Percentiles rank a stretch among this genome's conserved stretches.
phyloP scores from a whole-genome alignment of 176 grass and related monocot species.

The Aegilops speltoides region DNA sequence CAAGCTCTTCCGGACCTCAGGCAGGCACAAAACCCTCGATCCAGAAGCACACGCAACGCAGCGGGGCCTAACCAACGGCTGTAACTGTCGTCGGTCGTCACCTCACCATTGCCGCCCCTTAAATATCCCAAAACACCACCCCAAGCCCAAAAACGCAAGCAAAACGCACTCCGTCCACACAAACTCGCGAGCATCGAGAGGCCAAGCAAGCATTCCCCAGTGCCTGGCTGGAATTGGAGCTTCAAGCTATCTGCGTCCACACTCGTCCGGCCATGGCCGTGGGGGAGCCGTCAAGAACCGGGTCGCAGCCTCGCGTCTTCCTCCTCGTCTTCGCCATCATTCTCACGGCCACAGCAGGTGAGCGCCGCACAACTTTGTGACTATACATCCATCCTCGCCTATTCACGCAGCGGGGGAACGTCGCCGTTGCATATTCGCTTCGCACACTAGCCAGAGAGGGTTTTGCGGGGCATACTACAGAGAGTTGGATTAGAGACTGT shows the following conservation, averaged over 20 bases:
- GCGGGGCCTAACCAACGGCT: not conserved
- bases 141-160: not conserved
- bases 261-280: slow-evolving; percentile 11
- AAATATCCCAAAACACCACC: not conserved
- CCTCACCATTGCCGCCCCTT: not conserved
- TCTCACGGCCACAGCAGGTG: slow-evolving; percentile 36
- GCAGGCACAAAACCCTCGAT: not conserved
- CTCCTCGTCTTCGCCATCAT: not conserved
- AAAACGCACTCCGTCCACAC: not conserved
- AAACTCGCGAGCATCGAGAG: not conserved
- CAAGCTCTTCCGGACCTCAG: not conserved
- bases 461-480: not conserved
- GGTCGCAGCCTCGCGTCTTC: not conserved
- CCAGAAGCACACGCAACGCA: not conserved
- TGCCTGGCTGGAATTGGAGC: not conserved
- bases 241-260: not conserved
- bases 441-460: not conserved
- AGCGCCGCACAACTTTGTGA: not conserved
- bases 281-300: not conserved
- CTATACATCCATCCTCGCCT: not conserved
- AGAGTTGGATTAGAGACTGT: not conserved
- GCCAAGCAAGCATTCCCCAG: not conserved
- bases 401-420: no score
- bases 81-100: not conserved
- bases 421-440: not conserved